Evolutionary conservation across 805 yeast species (phyloP).

Genomic region (Yarrowia sp.): DNA sequence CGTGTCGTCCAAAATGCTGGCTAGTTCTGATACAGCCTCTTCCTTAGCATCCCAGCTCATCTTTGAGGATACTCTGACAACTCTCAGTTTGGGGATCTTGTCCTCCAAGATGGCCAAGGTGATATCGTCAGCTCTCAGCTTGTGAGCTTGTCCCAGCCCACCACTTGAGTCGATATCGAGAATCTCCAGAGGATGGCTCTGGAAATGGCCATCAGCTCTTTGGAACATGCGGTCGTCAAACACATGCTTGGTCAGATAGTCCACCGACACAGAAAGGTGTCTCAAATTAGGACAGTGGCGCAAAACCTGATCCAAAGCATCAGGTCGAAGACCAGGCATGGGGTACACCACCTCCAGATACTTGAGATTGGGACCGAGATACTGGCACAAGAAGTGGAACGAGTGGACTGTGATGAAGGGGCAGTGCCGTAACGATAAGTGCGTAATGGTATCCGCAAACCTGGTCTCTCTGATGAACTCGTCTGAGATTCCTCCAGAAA

Average conservation of each 20-base stretch:
- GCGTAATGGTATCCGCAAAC: conserved; percentile 76
- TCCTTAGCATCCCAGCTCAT: conserved; percentile 77
- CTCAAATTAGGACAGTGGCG: conserved; percentile 75
- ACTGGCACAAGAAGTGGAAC: conserved; percentile 63
- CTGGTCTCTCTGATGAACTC: conserved; percentile 70
- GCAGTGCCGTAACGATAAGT: conserved; percentile 84
- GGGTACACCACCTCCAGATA: conserved; percentile 80
- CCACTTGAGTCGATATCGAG: conserved; percentile 85
- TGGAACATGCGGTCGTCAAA: conserved; percentile 50
- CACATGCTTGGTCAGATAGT: conserved; percentile 63
- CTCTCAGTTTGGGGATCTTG: conserved; percentile 70
- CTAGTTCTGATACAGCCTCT: conserved; percentile 67
- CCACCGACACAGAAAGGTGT: conserved; percentile 74
- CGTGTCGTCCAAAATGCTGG: conserved; percentile 72
- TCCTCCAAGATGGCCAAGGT: conserved; percentile 83
- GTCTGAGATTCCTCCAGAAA: conserved; percentile 90
- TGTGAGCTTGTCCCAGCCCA: conserved; percentile 76
- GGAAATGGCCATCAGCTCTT: conserved; percentile 37
- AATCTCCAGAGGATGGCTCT: conserved; percentile 61
- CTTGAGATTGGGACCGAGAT: conserved; percentile 70
- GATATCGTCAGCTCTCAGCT: conserved; percentile 86
- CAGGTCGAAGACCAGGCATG: conserved; percentile 76
- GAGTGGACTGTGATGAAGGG: conserved; percentile 75
- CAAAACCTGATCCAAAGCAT: conserved; percentile 76
- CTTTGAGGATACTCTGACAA: conserved; percentile 71